Evolutionary conservation across 2,329 filamentous ascomycete genomes (phyloP).

Genomic region (Pochonia chlamydosporia): DNA sequence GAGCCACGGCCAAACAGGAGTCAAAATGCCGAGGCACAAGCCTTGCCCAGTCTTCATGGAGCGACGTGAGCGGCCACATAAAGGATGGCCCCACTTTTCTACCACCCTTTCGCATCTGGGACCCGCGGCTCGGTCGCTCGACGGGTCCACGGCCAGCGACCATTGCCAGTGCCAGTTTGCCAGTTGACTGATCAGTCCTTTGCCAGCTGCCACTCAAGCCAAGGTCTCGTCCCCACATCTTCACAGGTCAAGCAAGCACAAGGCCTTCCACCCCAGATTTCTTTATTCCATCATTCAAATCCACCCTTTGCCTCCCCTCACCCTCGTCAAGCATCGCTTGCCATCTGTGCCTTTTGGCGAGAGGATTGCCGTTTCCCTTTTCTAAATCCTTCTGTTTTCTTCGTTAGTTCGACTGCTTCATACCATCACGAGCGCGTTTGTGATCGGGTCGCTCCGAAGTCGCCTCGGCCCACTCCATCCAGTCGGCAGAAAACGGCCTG

Average conservation of each 20-base stretch:
- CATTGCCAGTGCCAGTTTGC: no score
- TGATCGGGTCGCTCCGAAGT: conserved; percentile 3
- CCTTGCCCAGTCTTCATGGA: no score
- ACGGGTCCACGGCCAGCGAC: no score
- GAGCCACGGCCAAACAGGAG: neutral
- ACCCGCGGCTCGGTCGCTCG: neutral
- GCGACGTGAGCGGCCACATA: neutral
- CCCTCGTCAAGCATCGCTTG: neutral
- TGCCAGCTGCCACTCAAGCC: no score
- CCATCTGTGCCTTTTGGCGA: neutral
- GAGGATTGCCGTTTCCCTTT: neutral
- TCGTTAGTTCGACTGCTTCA: neutral
- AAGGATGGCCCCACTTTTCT: conserved; percentile 3
- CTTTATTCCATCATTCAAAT: neutral
- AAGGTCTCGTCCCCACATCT: conserved; percentile 4
- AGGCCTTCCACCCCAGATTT: neutral
- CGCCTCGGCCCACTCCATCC: neutral
- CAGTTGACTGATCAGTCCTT: no score
- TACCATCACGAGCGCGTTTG: neutral
- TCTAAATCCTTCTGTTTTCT: neutral
- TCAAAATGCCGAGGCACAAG: conserved; percentile 11
- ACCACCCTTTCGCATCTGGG: neutral
- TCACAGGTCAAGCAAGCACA: neutral
- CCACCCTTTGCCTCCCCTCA: neutral
- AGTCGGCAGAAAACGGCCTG: neutral